Evolutionary conservation across 2,329 filamentous ascomycete genomes (phyloP).

Genomic region (Colletotrichum higginsianum): DNA sequence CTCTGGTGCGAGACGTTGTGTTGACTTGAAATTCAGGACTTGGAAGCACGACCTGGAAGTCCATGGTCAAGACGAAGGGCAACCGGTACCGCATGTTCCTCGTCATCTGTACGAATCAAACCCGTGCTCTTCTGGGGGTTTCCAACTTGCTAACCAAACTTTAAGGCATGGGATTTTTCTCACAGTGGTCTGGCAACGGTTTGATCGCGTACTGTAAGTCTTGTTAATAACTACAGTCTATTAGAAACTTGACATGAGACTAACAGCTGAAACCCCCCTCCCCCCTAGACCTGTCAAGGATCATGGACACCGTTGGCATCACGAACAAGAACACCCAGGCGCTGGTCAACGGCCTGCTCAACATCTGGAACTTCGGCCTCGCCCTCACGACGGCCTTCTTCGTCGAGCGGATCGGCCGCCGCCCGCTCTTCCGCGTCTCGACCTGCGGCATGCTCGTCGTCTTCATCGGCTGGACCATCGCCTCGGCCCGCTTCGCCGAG

Average conservation of each 20-base stretch:
- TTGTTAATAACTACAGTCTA: background rate
- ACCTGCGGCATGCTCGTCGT: constrained; percentile 49
- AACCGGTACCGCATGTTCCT: constrained; percentile 55
- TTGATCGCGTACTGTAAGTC: constrained; percentile 49
- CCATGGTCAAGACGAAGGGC: constrained; percentile 49
- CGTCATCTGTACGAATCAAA: constrained; percentile 44
- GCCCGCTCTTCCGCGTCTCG: constrained; percentile 46
- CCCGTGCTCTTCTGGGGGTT: background rate
- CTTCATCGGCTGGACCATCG: constrained; percentile 54
- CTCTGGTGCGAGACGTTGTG: too few relatives aligned
- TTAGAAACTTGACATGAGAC: too few relatives aligned
- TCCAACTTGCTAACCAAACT: background rate
- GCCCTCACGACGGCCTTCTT: constrained; percentile 48
- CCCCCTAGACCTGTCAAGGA: constrained; percentile 39
- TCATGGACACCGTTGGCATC: constrained; percentile 45
- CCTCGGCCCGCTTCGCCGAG: constrained; percentile 51
- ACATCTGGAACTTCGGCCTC: constrained; percentile 49
- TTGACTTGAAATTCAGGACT: constrained; percentile 36
- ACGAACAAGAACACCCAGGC: constrained; percentile 48
- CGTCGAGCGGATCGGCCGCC: constrained; percentile 49
- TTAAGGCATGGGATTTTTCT: constrained; percentile 60
- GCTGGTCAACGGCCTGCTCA: constrained; percentile 49
- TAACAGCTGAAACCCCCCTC: background rate
- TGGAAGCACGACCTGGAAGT: constrained; percentile 48
- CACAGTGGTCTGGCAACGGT: constrained; percentile 56